Base-by-base conservation (phyloP, 129 eudicot genomes). In the Pulicaria dysenterica region DNA sequence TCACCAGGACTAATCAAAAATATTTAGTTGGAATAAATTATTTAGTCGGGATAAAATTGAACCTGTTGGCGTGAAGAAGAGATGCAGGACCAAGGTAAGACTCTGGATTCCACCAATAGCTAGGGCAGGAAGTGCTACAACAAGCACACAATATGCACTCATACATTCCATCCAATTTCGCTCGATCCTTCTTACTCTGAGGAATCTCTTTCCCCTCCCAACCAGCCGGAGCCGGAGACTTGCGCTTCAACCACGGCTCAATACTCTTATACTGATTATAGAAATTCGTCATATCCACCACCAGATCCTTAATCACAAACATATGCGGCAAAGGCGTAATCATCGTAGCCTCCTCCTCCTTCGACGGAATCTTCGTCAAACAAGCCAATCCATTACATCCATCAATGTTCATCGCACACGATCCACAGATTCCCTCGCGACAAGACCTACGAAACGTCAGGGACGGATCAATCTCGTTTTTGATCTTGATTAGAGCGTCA, bases 71-170 rank as follows among this genome's bases (percentile, higher is more conserved):
- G 39, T 89, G 96, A 42, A 92, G 88, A 44, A 92, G 89, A 14
- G 97, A 96, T 37, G 96, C 97, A 17, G 96, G 97, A 11, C 96
- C 97, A 7, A 92, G 86, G 68, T 92, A 92, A 12, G 89, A 82
- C 72, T 92, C 97, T 14, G 96, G 97, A 36, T 92, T 92, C 97
- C 97, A 92, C 97, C 97, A 92, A 73, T 92, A 92, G 79, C 97
- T 92, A 71, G 97, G 97, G 81, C 97, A 92, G 1, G 97, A 92
- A 8, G 97, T 92, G 81, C 96, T 88, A 51, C 96, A 92, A 53
- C 97, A 92, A 31, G 97, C 87, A 58, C 97, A 91, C 60, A 91
- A 63, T 45, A 91, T 91, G 44, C 96, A 88, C 81, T 91, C 97
- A 64, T 91, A 91, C 97, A 91, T 91, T 76, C 97, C 97, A 74